Evolutionary conservation across 768 basidiomycete species (phyloP), one percentile per base, ranked within the genome.

Genomic region (Leccinum obscurum): DNA sequence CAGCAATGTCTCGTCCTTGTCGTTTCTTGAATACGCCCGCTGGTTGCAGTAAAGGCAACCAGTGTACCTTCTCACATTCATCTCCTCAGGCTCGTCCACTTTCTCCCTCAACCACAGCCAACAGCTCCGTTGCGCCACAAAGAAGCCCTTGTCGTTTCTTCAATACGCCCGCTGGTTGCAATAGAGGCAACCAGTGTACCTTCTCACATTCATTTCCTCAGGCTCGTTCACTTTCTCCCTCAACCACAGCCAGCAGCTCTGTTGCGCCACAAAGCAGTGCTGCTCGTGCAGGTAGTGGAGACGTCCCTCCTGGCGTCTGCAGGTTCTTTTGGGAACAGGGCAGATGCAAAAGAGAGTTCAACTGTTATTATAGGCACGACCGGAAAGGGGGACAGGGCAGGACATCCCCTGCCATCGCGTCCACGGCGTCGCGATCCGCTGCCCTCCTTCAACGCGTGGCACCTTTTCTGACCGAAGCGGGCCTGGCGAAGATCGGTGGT

Each of bases 251-350:
- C 32, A 11, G 32, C 30, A 24, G 22, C 54, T 6, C 60, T 2
- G 53, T 28, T 56, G 28, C 57, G 55, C 48, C 58, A 54, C 56
- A 62, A 34, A 9, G 2, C 37, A 10, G 41, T 44, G 14, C n/a
- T 17, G 6, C 44, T 22, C 58, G 30, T 57, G 44, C 67, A 50
- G 41, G 22, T 32, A 24, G 55, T 11, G 59, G 57, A 4, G 61
- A 30, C 22, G 9, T 56, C n/a, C 71, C 73, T 49, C 62, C 56
- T n/a, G 81, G 81, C 2, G 70, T 76, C 8, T 86, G 85, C 70
- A 69, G 62, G 26, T 79, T 69, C 62, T 86, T 72, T 65, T 85
- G 82, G 82, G 69, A 74, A 1, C 69, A 63, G 1, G 85, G 83
- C 10, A 70, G 61, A 46, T 86, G 85, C 68, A 76, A 63, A n/a